Base-by-base conservation (phyloP, 2,329 filamentous ascomycete genomes). In the Fusarium globosum region DNA sequence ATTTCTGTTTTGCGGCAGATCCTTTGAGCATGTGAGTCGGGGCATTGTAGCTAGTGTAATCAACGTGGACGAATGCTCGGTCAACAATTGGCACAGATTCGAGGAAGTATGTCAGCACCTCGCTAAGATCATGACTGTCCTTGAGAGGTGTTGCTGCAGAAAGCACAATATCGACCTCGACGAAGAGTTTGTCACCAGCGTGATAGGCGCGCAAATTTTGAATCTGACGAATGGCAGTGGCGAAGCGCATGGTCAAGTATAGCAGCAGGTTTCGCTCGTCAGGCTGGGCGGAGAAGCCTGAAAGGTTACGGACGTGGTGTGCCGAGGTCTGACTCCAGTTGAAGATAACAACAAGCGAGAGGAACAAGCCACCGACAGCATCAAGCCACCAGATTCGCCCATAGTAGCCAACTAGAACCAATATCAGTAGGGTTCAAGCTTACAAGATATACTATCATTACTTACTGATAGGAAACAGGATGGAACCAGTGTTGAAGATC, bases 211-310 rank as follows among this genome's bases (percentile, higher is more conserved):
- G 92, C 63, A 96, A 84, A 38, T 94, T 94, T 80, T 96, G 94
- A 69, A 97, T 96, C 80, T 94, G 92, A 78, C 90, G 91, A 79
- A 98, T 97, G 18, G 93, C 93, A 75, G 93, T 94, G 51, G 95
- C 95, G 80, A 97, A 97, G 26, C 95, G 92, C 93, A 97, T 97
- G 3, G 95, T 96, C 75, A 97, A 88, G 83, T 98, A 98, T 2
- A 97, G 87, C 28, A 97, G 83, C 52, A 97, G 89, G 79, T 96
- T 97, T 36, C 95, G 89, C 84, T 96, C 92, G 76, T 96, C 93
- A 0, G 93, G 91, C 3, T 91, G 90, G 10, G 94, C 93, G 1
- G 93, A 93, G 76, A 93, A 93, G 23, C 94, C 94, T 1, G 92
- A 93, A 36, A 96, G 84, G 77, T 96, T 94, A 79, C 92, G 90